Evolutionary conservation across 179 eudicot species (phyloP), one percentile per base, ranked within the genome.

Genomic region (Heliamphora pulchella): DNA sequence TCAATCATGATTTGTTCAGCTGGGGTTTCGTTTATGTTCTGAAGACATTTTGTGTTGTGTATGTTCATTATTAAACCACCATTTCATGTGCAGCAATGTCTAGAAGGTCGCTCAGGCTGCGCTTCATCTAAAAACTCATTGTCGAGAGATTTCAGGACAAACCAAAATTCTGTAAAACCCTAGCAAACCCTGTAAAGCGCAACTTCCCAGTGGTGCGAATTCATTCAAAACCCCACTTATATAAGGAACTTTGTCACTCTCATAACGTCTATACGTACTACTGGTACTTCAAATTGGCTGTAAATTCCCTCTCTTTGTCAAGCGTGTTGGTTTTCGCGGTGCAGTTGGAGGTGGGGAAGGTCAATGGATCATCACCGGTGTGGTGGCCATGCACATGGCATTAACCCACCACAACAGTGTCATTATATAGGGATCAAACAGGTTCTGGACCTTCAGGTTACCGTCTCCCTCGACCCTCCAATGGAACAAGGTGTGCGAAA

Each of bases 361-460:
- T 20, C 50, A 82, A 77, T 91, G 94, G 94, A 87, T 87, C 67
- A 89, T 79, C 80, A 82, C 87, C 0, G 94, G 94, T 0, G 94
- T 91, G 8, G 88, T 91, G 43, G 88, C 91, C 10, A 88, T 89
- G 91, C 94, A 91, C 69, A 91, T 91, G 94, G 88, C 87, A 2
- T 71, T 91, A 47, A 91, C 94, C 76, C 88, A 88, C 79, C 80
- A 76, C 11, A 84, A 89, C 83, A 89, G 91, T 2, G 88, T 89
- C 50, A 73, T 89, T 3, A 77, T 91, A 51, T 88, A 86, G 17
- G 94, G 31, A 89, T 17, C 90, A 85, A 48, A 89, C 86, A 3
- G 87, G 88, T 0, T 61, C 83, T 0, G 91, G 91, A 51, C 88
- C 86, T 51, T 87, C 92, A 0, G 77, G 80, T 4, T 91, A 89